phyloP scores from a whole-genome alignment of 805 yeast genomes.

The Metschnikowia hibisci region DNA sequence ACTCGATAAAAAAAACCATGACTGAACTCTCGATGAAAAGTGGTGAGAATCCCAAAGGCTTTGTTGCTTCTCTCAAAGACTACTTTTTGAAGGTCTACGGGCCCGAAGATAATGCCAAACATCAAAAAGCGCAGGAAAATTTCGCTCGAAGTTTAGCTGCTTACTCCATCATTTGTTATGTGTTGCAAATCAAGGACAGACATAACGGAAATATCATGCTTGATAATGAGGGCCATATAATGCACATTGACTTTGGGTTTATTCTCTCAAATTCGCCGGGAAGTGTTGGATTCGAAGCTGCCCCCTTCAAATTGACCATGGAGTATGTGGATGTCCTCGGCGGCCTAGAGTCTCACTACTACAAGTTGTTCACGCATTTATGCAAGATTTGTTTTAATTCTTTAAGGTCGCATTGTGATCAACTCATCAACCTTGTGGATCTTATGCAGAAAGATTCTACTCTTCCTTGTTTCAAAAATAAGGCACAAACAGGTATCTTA shows the following conservation, averaged over 20 bases:
- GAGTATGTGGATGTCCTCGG: slow-evolving; percentile 90
- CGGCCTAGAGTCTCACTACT: slow-evolving; percentile 63
- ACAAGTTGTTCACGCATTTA: slow-evolving; percentile 53
- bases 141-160: slow-evolving; percentile 88
- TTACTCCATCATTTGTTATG: slow-evolving; percentile 84
- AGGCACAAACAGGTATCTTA: slow-evolving; percentile 75
- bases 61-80: slow-evolving; percentile 68
- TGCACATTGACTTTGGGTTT: slow-evolving; percentile 88
- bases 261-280: slow-evolving; percentile 69
- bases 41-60: slow-evolving; percentile 70
- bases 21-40: slow-evolving; percentile 67
- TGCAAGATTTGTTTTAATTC: slow-evolving; percentile 73
- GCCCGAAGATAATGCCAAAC: slow-evolving; percentile 47
- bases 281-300: slow-evolving; percentile 94
- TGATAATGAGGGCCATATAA: slow-evolving; percentile 91
- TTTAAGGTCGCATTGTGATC: slow-evolving; percentile 68
- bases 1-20: slow-evolving; percentile 88
- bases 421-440: slow-evolving; percentile 78
- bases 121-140: slow-evolving; percentile 73
- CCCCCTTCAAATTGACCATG: slow-evolving; percentile 87
- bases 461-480: slow-evolving; percentile 88
- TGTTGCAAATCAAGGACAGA: slow-evolving; percentile 90
- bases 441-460: slow-evolving; percentile 89
- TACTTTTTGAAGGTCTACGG: slow-evolving; percentile 82
- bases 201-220: slow-evolving; percentile 98